These are phyloP conservation scores for Corchorus olitorius DNA, from an alignment of 345 rosid species.

Conservation along the genomic window DNA sequence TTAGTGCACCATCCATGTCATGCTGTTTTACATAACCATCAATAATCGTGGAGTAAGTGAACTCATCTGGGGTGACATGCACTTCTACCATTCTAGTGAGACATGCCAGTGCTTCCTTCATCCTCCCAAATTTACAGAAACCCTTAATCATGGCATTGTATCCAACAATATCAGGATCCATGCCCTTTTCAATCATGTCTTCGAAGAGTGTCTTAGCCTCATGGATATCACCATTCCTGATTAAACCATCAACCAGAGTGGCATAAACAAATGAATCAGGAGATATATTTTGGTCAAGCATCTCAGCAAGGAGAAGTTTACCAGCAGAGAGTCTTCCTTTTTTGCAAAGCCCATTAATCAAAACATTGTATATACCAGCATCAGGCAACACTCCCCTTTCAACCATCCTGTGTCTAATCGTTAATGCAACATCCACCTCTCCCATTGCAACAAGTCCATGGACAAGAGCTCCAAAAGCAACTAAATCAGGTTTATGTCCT, in stretches of 20 bases:
- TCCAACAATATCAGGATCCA: conserved; percentile 56
- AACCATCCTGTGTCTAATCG: conserved; percentile 52
- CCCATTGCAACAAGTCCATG: conserved; percentile 72
- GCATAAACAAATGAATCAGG: conserved; percentile 74
- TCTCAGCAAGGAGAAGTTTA: conserved; percentile 65
- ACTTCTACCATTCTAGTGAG: conserved; percentile 54
- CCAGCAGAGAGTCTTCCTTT: conserved; percentile 63
- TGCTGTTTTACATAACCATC: conserved; percentile 81
- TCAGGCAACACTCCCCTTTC: conserved; percentile 74
- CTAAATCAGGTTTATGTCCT: conserved; percentile 71
- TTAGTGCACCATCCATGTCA: conserved; percentile 56
- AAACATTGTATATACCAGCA: conserved; percentile 74
- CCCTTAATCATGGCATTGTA: conserved; percentile 88
- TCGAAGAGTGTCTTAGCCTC: conserved; percentile 36
- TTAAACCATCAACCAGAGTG: conserved; percentile 76
- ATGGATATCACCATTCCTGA: conserved; percentile 57
- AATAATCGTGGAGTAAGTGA: conserved; percentile 79
- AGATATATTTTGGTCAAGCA: conserved; percentile 63
- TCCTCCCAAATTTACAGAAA: conserved; percentile 74
- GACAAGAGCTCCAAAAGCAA: conserved; percentile 71
- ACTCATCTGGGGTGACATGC: conserved; percentile 58
- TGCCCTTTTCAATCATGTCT: too few relatives aligned
- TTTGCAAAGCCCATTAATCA: conserved; percentile 85
- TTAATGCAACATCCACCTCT: conserved; percentile 67
- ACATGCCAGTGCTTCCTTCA: conserved; percentile 60